Percentiles rank a stretch among this genome's conserved stretches.
phyloP scores from a whole-genome alignment of 108 stramenopile genomes.

The Nannochloropsis salina region DNA sequence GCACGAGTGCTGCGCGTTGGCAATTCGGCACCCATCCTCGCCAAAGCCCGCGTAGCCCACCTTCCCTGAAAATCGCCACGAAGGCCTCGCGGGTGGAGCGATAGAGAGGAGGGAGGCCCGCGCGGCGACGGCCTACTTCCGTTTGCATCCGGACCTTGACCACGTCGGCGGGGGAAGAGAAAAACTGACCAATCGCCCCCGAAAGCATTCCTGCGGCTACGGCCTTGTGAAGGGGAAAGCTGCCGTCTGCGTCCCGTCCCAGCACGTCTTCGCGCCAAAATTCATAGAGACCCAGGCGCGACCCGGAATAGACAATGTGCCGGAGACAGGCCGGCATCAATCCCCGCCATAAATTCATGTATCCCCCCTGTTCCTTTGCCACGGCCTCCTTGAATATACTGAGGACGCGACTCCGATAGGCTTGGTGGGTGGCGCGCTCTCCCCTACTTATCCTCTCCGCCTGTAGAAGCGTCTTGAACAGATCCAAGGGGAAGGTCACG shows the following conservation, averaged over 20 bases:
- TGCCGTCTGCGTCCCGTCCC: background rate
- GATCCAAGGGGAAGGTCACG: background rate
- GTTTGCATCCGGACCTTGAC: slow-evolving; percentile 12
- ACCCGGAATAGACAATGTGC: background rate
- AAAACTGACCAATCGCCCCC: background rate
- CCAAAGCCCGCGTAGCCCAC: background rate
- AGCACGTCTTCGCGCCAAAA: background rate
- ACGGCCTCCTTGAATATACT: background rate
- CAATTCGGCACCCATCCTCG: slow-evolving; percentile 2
- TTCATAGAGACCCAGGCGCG: background rate
- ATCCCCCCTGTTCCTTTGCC: background rate
- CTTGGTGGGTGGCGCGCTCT: background rate
- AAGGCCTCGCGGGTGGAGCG: background rate
- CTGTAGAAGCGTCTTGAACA: background rate
- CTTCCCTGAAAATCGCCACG: background rate
- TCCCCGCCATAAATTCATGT: slow-evolving; percentile 1
- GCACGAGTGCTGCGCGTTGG: background rate
- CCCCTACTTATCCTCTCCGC: background rate
- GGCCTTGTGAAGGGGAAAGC: slow-evolving; percentile 11
- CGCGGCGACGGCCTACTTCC: background rate
- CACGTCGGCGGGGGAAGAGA: slow-evolving; percentile 14
- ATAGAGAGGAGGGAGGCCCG: background rate
- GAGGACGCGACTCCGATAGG: background rate
- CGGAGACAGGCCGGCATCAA: background rate
- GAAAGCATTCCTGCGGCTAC: background rate